A percentile compares a stretch with the other conserved stretches of the same genome.
Evolutionary conservation across 805 yeast species (phyloP).

Genomic region (Blastobotrys robertii): DNA sequence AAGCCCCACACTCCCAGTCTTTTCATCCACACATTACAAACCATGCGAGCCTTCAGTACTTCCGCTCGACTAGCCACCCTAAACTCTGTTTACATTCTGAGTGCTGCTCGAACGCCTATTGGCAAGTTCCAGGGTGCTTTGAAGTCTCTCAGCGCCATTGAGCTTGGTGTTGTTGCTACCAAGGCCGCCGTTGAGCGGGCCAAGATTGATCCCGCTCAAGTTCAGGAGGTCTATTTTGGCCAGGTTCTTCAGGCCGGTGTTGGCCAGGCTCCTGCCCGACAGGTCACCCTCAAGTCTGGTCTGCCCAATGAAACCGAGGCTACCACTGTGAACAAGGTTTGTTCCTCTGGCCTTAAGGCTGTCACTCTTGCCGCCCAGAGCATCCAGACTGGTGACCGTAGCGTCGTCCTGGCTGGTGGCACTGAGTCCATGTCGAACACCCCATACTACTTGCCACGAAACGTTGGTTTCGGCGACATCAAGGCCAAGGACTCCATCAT

Average conservation of each 20-base stretch:
- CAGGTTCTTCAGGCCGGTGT: constrained; percentile 83
- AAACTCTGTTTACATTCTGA: constrained; percentile 61
- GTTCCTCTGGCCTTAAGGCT: constrained; percentile 91
- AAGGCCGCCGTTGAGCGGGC: constrained; percentile 78
- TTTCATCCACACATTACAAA: too few relatives aligned
- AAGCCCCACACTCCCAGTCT: too few relatives aligned
- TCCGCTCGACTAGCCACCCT: too few relatives aligned
- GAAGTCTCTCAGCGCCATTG: constrained; percentile 59
- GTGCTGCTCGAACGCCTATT: constrained; percentile 87
- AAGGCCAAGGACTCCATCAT: constrained; percentile 50
- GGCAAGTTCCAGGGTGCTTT: constrained; percentile 86
- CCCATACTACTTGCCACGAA: constrained; percentile 78
- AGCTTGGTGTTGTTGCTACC: constrained; percentile 81
- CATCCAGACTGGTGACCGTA: constrained; percentile 73
- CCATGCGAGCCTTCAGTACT: too few relatives aligned
- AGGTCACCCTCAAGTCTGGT: constrained; percentile 85
- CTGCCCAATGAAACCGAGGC: constrained; percentile 73
- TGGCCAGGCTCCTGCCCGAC: constrained; percentile 97
- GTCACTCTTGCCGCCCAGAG: constrained; percentile 82
- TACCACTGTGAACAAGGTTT: constrained; percentile 86
- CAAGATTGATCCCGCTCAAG: constrained; percentile 60
- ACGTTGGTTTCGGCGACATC: constrained; percentile 44
- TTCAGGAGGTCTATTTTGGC: constrained; percentile 86
- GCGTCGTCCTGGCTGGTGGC: constrained; percentile 88
- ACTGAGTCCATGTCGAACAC: constrained; percentile 93